Evolutionary conservation across 352 stramenopile genomes (phyloP).

Genomic region (Globisporangium rhizosaccharum): DNA sequence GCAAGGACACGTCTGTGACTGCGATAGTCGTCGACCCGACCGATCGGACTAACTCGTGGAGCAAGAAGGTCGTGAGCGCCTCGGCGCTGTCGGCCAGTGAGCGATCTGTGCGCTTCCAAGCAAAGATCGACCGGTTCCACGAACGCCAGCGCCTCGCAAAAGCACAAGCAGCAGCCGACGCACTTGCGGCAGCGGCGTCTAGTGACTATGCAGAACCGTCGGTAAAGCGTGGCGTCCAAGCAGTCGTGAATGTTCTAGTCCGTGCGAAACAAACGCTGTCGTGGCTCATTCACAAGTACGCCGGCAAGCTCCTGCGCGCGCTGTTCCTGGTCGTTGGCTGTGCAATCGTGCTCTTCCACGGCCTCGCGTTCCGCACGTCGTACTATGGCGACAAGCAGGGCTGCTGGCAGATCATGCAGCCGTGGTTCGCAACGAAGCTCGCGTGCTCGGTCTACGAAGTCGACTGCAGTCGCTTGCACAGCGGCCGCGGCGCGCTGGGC

Average conservation of each 20-base stretch:
- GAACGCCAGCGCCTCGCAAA: slow-evolving; percentile 5
- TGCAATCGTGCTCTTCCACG: slow-evolving; percentile 6
- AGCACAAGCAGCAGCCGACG: background rate
- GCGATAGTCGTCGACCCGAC: background rate
- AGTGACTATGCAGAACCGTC: background rate
- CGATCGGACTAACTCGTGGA: background rate
- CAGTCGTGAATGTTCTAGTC: background rate
- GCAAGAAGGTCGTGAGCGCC: background rate
- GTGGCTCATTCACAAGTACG: slow-evolving; percentile 17
- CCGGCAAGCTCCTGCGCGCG: slow-evolving; percentile 18
- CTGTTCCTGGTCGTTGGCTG: slow-evolving; percentile 14
- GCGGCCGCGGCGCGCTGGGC: background rate
- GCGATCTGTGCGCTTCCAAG: slow-evolving; percentile 8
- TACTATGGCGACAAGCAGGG: slow-evolving; percentile 13
- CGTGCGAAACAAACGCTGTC: background rate
- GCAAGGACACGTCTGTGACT: slow-evolving; percentile 12
- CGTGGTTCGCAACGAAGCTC: slow-evolving; percentile 25
- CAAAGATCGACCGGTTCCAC: slow-evolving; percentile 5
- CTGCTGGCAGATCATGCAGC: slow-evolving; percentile 20
- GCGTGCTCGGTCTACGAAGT: slow-evolving; percentile 30
- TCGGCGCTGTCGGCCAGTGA: background rate
- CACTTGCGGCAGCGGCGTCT: background rate
- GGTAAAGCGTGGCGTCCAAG: background rate
- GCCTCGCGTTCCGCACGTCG: slow-evolving; percentile 16
- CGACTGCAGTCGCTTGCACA: slow-evolving; percentile 24